Percentiles rank a stretch among this genome's conserved stretches.
Evolutionary conservation across 179 eudicot genomes (phyloP).

Genomic region (Vitellaria paradoxa): DNA sequence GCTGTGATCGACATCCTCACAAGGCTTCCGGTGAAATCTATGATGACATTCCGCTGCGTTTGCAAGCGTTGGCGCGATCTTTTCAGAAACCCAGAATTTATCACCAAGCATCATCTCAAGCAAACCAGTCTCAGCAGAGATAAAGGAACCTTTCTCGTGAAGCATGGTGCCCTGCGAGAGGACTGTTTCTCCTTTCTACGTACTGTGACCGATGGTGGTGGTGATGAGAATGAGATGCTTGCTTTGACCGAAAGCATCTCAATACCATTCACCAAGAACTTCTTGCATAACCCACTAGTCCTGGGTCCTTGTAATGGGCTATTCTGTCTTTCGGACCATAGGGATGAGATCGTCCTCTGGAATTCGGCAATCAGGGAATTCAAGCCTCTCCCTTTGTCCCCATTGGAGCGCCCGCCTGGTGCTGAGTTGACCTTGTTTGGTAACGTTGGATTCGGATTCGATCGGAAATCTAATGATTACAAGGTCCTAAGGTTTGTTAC

Average conservation of each 20-base stretch:
- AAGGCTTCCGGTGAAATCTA: conserved; percentile 30
- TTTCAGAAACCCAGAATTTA: conserved; percentile 27
- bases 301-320: conserved; percentile 51
- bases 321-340: conserved; percentile 42
- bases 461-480: conserved; percentile 21
- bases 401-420: conserved; percentile 22
- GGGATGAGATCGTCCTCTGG: too few relatives aligned
- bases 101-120: conserved; percentile 23
- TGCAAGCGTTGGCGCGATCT: conserved; percentile 36
- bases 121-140: conserved; percentile 5
- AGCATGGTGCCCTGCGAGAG: conserved; percentile 32
- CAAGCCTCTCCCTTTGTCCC: conserved; percentile 27
- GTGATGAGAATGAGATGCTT: too few relatives aligned
- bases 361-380: conserved; percentile 33
- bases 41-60: conserved; percentile 29
- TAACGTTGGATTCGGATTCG: conserved; percentile 40
- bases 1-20: conserved; percentile 27
- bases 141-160: conserved; percentile 25
- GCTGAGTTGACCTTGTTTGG: conserved; percentile 17
- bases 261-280: conserved; percentile 11
- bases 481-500: conserved; percentile 22
- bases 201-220: too few relatives aligned
- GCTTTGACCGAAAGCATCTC: conserved; percentile 6
- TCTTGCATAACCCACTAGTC: conserved; percentile 23
- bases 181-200: neutral